Evolutionary conservation across 2,329 filamentous ascomycete genomes (phyloP), one percentile per base, ranked within the genome.

Genomic region (Trichocomaceae sp.): DNA sequence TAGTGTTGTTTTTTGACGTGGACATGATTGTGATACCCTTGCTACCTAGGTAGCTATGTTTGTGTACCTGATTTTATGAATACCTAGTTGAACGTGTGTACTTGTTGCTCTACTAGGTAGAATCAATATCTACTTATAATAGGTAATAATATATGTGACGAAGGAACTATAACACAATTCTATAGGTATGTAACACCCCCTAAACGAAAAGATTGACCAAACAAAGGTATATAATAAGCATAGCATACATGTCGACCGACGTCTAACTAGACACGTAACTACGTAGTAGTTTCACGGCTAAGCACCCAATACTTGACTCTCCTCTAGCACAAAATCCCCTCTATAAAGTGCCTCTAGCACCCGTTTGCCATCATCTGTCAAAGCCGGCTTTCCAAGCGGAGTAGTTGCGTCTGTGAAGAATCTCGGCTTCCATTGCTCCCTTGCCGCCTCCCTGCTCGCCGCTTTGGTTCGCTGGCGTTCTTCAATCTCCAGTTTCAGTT

Each of bases 401-500:
- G 80, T 82, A n/a, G 82, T 77, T 0, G 77, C 77, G 3, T 77
- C 79, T 0, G 79, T 84, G 72, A 99, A 99, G 74, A 95, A 99
- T 44, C 90, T 79, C n/a, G 93, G 93, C 61, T 85, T 78, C 84
- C 88, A 99, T 33, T 83, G 80, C 56, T 82, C 79, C 12, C 84
- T 82, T 13, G 79, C 80, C 45, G 79, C 79, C 67, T 92, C 87
- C 44, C 93, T 80, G 67, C 92, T 84, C 22, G 89, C 84, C 1
- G 89, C 91, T 73, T 89, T 92, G 64, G 88, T 82, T 31, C 93
- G 81, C 74, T 99, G 93, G 44, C 80, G 79, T 70, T 99, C 93
- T 71, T 99, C 93, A 10, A 99, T 82, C 64, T 95, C 90, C 57
- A 90, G 83, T 76, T 99, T 99, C 59, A 93, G 76, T 19, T 81